phyloP scores from a whole-genome alignment of 768 basidiomycete species.

The Suillus decipiens region DNA sequence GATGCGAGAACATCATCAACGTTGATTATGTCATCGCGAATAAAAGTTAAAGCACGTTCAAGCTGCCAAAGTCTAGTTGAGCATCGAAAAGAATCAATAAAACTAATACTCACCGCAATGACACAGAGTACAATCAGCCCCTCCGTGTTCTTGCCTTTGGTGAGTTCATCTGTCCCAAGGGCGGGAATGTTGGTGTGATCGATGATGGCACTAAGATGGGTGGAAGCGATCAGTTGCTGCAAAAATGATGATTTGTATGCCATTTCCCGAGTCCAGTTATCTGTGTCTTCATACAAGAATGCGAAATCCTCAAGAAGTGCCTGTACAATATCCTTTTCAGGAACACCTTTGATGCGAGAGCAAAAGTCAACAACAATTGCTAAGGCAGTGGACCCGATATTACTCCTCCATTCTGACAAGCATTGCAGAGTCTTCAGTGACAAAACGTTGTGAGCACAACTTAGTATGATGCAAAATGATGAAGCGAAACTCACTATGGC shows the following conservation, averaged over 20 bases:
- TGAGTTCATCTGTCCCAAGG: not conserved
- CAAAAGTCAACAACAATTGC: conserved; percentile 9
- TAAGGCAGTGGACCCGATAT: conserved; percentile 9
- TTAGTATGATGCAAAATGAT: not conserved
- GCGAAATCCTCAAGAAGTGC: not conserved
- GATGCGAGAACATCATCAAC: too few relatives aligned
- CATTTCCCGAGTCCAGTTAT: not conserved
- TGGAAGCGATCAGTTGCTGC: too few relatives aligned
- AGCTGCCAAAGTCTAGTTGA: too few relatives aligned
- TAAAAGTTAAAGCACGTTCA: not conserved
- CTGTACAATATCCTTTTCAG: not conserved
- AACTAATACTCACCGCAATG: not conserved
- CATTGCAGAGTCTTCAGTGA: conserved; percentile 6
- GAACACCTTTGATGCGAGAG: not conserved
- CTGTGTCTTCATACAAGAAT: conserved; percentile 12
- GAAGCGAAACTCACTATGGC: conserved; percentile 5
- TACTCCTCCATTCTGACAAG: conserved; percentile 10
- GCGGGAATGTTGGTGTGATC: not conserved
- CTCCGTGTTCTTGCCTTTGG: not conserved
- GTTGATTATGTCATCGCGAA: too few relatives aligned
- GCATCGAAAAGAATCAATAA: not conserved
- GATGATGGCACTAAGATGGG: too few relatives aligned
- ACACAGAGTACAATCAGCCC: not conserved
- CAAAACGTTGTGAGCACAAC: not conserved
- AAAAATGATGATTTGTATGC: too few relatives aligned